phyloP scores from a whole-genome alignment of 768 basidiomycete species.

The Cystofilobasidium macerans region DNA sequence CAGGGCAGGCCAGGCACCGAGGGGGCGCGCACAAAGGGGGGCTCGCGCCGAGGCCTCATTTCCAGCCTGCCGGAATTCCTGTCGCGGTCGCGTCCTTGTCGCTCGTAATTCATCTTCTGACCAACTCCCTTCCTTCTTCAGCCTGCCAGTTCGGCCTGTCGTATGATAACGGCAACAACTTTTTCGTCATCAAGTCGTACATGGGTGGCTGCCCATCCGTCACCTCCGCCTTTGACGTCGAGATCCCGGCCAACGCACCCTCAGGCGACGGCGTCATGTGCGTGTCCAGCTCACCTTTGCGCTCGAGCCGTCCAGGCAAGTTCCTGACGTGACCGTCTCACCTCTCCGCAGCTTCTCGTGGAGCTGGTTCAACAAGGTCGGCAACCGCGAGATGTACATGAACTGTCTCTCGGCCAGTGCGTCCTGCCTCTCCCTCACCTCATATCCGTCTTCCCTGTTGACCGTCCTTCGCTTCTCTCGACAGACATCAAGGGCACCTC shows the following conservation, averaged over 20 bases:
- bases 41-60: too few species aligned
- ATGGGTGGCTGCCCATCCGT: slow-evolving; percentile 39
- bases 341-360: slow-evolving; percentile 33
- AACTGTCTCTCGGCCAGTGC: slow-evolving; percentile 23
- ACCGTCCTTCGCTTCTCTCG: background rate
- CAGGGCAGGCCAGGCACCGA: background rate
- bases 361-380: slow-evolving; percentile 40
- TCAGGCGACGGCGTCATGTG: slow-evolving; percentile 26
- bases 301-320: slow-evolving; percentile 21
- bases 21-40: background rate
- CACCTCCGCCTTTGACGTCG: slow-evolving; percentile 30
- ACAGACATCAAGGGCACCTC: slow-evolving; percentile 15
- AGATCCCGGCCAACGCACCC: slow-evolving; percentile 36
- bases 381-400: slow-evolving; percentile 34
- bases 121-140: background rate
- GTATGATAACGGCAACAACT: slow-evolving; percentile 40
- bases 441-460: background rate
- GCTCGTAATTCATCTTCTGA: background rate
- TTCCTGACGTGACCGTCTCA: slow-evolving; percentile 26
- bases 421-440: background rate
- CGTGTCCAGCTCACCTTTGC: background rate
- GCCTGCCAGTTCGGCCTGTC: slow-evolving; percentile 40
- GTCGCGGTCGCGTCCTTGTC: too few species aligned
- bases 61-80: too few species aligned
- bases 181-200: slow-evolving; percentile 37